These are phyloP conservation scores for Cinnamomum chago DNA, from an alignment of 164 flowering plant species.

Conservation along the genomic window DNA sequence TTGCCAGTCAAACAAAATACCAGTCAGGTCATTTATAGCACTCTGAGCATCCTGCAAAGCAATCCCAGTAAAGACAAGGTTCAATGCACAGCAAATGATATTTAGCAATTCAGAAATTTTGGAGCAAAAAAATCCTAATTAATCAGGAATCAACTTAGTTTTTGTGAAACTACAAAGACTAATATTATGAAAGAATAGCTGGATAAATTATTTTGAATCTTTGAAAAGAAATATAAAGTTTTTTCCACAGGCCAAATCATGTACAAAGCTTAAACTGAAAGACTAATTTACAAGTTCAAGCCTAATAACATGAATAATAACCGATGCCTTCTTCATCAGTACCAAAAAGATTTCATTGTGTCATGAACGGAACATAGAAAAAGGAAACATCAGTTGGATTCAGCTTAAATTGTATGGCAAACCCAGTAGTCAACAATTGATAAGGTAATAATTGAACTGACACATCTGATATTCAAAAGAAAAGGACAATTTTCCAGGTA, in stretches of 20 bases:
- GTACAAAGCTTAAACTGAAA: too few relatives aligned
- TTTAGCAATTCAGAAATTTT: not conserved
- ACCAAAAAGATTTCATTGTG: too few relatives aligned
- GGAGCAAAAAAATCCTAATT: not conserved
- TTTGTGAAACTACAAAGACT: too few relatives aligned
- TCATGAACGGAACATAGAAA: too few relatives aligned
- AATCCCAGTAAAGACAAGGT: not conserved
- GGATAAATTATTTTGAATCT: too few relatives aligned
- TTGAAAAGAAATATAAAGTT: too few relatives aligned
- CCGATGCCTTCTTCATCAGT: too few relatives aligned
- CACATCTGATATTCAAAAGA: not conserved
- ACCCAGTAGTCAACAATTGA: not conserved
- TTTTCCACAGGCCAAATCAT: too few relatives aligned
- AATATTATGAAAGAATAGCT: too few relatives aligned
- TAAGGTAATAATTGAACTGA: not conserved
- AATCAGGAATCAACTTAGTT: not conserved
- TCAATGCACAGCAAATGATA: not conserved
- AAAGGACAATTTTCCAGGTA: not conserved
- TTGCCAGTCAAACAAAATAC: slow-evolving; percentile 26
- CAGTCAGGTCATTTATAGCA: slow-evolving; percentile 84
- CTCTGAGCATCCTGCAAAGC: slow-evolving; percentile 78
- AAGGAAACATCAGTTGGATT: too few relatives aligned
- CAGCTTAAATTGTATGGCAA: not conserved
- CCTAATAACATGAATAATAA: too few relatives aligned
- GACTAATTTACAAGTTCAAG: too few relatives aligned